Conservation (phyloP, 2,329 filamentous ascomycete species). For the Ophiobolus disseminans region DNA sequence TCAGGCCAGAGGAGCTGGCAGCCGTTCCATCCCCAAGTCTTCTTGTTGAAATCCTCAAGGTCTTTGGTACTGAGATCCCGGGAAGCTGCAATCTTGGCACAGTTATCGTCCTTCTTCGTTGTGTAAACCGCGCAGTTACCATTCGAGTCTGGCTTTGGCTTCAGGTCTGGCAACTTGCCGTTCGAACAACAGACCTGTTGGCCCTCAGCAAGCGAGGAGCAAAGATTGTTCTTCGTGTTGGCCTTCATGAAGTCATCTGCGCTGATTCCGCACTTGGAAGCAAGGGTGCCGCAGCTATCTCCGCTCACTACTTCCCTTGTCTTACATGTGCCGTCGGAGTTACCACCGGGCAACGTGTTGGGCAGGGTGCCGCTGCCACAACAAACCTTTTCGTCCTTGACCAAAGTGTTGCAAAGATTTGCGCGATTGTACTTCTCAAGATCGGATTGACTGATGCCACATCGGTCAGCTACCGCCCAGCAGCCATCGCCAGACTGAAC, state of each 20-base stretch:
- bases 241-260: slow-evolving; percentile 13
- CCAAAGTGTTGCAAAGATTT: slow-evolving; percentile 9
- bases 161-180: slow-evolving; percentile 12
- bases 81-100: slow-evolving; percentile 11
- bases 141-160: slow-evolving; percentile 11
- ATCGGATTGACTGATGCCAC: slow-evolving; percentile 6
- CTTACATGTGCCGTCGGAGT: slow-evolving; percentile 13
- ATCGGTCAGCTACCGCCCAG: slow-evolving; percentile 4
- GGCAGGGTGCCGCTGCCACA: slow-evolving; percentile 9
- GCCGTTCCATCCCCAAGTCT: slow-evolving; percentile 23
- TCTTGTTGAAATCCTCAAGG: slow-evolving; percentile 16
- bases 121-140: slow-evolving; percentile 12
- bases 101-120: slow-evolving; percentile 11
- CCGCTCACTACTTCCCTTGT: slow-evolving; percentile 1
- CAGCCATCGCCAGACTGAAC: slow-evolving; percentile 11
- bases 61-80: slow-evolving; percentile 1
- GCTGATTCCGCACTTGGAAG: slow-evolving; percentile 15
- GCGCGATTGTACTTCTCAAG: slow-evolving; percentile 11
- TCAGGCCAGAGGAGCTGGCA: slow-evolving; percentile 14
- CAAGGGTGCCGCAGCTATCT: slow-evolving; percentile 10
- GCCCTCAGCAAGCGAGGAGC: slow-evolving; percentile 1
- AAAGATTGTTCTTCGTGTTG: slow-evolving; percentile 9
- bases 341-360: slow-evolving; percentile 8
- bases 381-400: slow-evolving; percentile 8
- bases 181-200: slow-evolving; percentile 13